Conservation (phyloP, 495 filamentous ascomycete genomes). For the Astrocystis sublimbata region DNA sequence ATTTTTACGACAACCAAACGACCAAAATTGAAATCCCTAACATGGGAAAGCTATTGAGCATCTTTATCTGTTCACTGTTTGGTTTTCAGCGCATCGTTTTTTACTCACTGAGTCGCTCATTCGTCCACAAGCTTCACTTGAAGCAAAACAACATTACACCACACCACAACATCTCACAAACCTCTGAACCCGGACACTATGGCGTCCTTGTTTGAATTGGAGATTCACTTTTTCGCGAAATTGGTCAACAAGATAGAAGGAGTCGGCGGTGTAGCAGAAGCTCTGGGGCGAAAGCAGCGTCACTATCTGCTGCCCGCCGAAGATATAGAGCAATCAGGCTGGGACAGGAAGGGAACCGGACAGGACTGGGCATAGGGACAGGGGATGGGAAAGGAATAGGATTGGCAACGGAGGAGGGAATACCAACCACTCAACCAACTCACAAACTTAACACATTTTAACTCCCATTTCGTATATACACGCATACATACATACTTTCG, state of each 20-base stretch:
- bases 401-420: no score
- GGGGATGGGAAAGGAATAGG: no score
- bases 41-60: background rate
- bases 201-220: background rate
- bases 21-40: background rate
- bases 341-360: no score
- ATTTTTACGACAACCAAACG: background rate
- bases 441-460: no score
- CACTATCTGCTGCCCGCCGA: no score
- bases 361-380: no score
- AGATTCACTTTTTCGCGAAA: background rate
- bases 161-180: background rate
- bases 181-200: background rate
- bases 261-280: background rate
- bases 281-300: background rate
- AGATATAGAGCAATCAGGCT: background rate
- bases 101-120: constrained; percentile 2
- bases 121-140: no score
- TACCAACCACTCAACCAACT: no score
- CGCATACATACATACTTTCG: no score
- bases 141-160: background rate
- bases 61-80: background rate
- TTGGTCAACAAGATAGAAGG: background rate
- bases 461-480: no score
- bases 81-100: constrained; percentile 8